phyloP scores from a whole-genome alignment of 495 filamentous ascomycete species.

The Pseudotulostoma volvatum region DNA sequence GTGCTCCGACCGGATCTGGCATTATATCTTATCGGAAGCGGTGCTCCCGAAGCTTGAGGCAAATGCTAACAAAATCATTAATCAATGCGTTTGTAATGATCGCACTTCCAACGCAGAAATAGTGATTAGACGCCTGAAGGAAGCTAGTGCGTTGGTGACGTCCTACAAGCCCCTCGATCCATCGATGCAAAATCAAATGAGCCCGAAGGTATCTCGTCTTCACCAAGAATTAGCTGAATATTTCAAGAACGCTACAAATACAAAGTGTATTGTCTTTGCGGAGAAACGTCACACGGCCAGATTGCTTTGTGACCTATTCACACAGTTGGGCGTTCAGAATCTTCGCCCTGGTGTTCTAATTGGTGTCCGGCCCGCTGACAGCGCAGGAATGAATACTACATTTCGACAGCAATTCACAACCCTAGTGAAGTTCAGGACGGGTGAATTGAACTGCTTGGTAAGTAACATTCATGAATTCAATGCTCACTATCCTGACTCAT shows the following conservation, averaged over 20 bases:
- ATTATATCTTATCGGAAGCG: constrained; percentile 48
- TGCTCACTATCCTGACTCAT: not conserved
- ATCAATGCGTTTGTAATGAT: constrained; percentile 1
- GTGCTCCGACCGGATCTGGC: constrained; percentile 77
- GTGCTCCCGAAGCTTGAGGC: constrained; percentile 46
- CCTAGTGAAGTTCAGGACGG: constrained; percentile 59
- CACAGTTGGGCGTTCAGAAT: constrained; percentile 36
- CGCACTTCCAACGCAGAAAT: constrained; percentile 9
- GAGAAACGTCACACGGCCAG: constrained; percentile 61
- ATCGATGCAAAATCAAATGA: constrained; percentile 31
- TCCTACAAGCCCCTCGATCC: constrained; percentile 27
- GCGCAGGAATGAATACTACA: constrained; percentile 42
- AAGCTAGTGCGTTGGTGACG: constrained; percentile 42
- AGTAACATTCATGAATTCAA: constrained; percentile 1
- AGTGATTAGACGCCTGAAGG: constrained; percentile 37
- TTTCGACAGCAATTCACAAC: constrained; percentile 62
- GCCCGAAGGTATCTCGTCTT: constrained; percentile 56
- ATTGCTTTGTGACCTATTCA: constrained; percentile 49
- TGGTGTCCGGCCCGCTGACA: constrained; percentile 32
- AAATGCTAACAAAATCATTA: constrained; percentile 31
- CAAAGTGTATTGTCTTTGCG: constrained; percentile 82
- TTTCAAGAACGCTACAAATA: constrained; percentile 37
- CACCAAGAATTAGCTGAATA: constrained; percentile 36
- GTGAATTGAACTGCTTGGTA: constrained; percentile 68
- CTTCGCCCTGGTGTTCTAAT: constrained; percentile 53